phyloP scores from a whole-genome alignment of 225 moss, liverwort and hornwort species.

The Antitrichia curtipendula region DNA sequence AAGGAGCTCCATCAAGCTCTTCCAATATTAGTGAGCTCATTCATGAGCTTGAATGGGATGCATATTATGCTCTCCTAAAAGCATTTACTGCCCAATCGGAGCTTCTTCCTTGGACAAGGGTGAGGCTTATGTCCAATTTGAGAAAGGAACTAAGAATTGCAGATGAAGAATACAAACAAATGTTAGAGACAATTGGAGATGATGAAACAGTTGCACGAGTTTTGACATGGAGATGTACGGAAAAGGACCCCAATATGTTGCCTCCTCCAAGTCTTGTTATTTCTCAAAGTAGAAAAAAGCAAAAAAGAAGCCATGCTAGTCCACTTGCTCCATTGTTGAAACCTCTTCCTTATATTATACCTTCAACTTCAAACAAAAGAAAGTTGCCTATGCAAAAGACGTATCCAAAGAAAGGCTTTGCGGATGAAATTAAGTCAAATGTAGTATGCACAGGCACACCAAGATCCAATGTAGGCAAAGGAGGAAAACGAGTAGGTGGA shows the following conservation, averaged over 20 bases:
- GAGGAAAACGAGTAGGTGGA: neutral
- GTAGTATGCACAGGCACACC: neutral
- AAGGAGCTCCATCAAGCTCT: slow-evolving; percentile 26
- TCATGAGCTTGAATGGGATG: slow-evolving; percentile 40
- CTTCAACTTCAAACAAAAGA: no score
- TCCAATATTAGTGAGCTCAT: slow-evolving; percentile 25
- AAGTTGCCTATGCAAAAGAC: neutral
- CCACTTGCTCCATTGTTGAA: neutral
- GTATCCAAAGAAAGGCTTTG: neutral
- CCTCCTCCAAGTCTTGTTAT: slow-evolving; percentile 26
- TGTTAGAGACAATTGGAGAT: slow-evolving; percentile 18
- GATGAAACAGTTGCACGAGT: slow-evolving; percentile 30
- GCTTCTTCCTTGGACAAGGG: slow-evolving; percentile 27
- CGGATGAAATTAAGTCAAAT: neutral
- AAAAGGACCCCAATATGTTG: neutral
- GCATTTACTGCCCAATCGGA: slow-evolving; percentile 60
- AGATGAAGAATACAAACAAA: slow-evolving; percentile 46
- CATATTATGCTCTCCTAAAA: slow-evolving; percentile 41
- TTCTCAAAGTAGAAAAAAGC: slow-evolving; percentile 37
- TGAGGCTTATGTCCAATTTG: slow-evolving; percentile 43
- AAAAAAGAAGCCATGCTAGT: slow-evolving; percentile 26
- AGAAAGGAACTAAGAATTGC: slow-evolving; percentile 53
- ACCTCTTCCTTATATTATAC: no score
- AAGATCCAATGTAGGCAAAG: neutral
- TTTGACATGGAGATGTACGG: slow-evolving; percentile 19